Base-by-base conservation (phyloP, 2,329 filamentous ascomycete genomes). In the Ceratocystis huliohia region DNA sequence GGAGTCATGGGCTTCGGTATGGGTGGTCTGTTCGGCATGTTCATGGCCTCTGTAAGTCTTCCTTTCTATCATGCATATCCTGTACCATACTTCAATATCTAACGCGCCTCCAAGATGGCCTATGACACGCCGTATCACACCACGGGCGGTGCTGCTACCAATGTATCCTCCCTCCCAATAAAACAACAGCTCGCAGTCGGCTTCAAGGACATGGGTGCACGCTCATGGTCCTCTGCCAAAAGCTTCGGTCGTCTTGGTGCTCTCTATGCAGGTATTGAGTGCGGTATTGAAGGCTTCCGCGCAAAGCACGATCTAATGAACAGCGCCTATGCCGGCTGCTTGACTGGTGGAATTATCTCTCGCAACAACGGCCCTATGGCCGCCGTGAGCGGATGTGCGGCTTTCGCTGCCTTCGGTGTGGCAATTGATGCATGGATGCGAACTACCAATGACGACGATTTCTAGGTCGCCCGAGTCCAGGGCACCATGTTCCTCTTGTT, bases 211-310 rank as follows among this genome's bases (percentile, higher is more conserved):
- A 97, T 99, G 92, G 94, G 94, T 70, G 77, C 82, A 69, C 85
- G 90, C 13, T 93, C 90, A 3, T 89, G 82, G 76, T 88, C 86
- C 69, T 90, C 87, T 61, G 94, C 92, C 65, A 94, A 92, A 79
- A 97, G 95, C 80, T 99, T 99, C 74, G 93, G 90, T 69, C 88
- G 92, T 71, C 91, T 99, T 63, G 94, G 94, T 72, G 88, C 90
- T 1, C 82, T 97, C 22, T 99, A 95, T 79, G 84, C 86, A 17
- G 93, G 93, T 50, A 96, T 94, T 65, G 94, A 99, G 78, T 99
- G 94, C 79, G 91, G 89, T 70, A 91, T 99, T 73, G 94, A 99
- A 76, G 92, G 92, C 0, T 82, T 89, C 72, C 84, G 94, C 37
- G 94, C 92, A 25, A 96, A 96, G 80, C 96, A 97, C 77, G 94